Percentiles rank a stretch among this genome's conserved stretches.
phyloP scores from a whole-genome alignment of 2,329 filamentous ascomycete genomes.

The Cercospora sp. region DNA sequence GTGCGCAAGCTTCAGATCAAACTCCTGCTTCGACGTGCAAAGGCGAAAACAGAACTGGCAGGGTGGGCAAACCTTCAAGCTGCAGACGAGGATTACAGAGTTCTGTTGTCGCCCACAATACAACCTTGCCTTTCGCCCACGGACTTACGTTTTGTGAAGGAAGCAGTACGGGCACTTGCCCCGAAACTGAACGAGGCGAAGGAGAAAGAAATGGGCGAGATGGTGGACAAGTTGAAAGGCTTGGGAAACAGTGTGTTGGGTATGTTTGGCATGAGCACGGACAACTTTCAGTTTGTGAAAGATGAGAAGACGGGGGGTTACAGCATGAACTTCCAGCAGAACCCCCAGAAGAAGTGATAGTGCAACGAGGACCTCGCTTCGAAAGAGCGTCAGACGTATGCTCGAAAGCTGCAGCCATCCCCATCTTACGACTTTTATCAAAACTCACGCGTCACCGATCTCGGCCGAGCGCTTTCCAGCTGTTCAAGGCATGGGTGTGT shows the following conservation, averaged over 20 bases:
- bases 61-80: constrained; percentile 79
- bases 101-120: constrained; percentile 50
- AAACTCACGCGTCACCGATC: neutral
- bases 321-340: constrained; percentile 80
- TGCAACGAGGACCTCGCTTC: neutral
- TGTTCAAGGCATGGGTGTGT: neutral
- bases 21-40: constrained; percentile 75
- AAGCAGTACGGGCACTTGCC: constrained; percentile 66
- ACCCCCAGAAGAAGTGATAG: constrained; percentile 26
- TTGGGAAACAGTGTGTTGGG: constrained; percentile 89
- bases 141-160: constrained; percentile 67
- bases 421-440: neutral
- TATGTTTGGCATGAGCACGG: constrained; percentile 89
- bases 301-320: constrained; percentile 89
- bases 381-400: neutral
- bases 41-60: constrained; percentile 67
- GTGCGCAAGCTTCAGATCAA: constrained; percentile 78
- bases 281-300: constrained; percentile 92
- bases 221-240: constrained; percentile 95
- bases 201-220: constrained; percentile 86
- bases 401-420: neutral
- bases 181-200: constrained; percentile 72
- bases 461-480: neutral
- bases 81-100: constrained; percentile 77
- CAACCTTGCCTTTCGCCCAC: constrained; percentile 62